Percentiles rank a stretch among this genome's conserved stretches.
Conservation (phyloP, 2,329 filamentous ascomycete species). For the Nigrospora sphaerica region DNA sequence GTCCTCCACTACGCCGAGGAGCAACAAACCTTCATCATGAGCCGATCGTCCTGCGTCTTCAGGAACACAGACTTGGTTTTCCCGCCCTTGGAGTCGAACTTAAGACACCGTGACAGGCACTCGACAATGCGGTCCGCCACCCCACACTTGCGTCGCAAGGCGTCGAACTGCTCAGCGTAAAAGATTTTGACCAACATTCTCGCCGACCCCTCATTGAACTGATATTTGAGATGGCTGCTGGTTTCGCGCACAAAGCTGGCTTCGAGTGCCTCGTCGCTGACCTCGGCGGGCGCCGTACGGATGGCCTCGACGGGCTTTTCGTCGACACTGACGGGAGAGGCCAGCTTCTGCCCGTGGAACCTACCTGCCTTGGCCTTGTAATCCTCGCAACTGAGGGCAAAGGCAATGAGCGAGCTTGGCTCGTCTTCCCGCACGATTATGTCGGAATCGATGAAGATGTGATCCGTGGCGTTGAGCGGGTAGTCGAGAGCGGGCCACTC, state of each 20-base stretch:
- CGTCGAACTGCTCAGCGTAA: constrained; percentile 96
- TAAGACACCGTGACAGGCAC: constrained; percentile 87
- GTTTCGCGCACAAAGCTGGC: constrained; percentile 76
- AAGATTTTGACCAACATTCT: constrained; percentile 98
- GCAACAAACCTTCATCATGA: constrained; percentile 66
- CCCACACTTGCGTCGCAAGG: constrained; percentile 84
- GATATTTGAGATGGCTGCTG: constrained; percentile 91
- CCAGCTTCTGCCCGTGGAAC: constrained; percentile 20
- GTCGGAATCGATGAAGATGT: constrained; percentile 94
- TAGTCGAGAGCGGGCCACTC: constrained; percentile 92
- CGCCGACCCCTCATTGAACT: constrained; percentile 88
- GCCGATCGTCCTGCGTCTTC: constrained; percentile 90
- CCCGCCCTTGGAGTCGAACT: constrained; percentile 96
- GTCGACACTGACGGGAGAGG: background rate
- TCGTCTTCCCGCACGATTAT: constrained; percentile 97
- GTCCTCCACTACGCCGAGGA: no score
- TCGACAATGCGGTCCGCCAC: constrained; percentile 92
- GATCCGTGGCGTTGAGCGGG: constrained; percentile 78
- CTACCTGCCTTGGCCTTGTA: constrained; percentile 70
- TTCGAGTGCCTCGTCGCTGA: constrained; percentile 66
- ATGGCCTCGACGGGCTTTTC: background rate
- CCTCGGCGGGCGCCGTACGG: background rate
- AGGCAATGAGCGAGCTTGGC: constrained; percentile 90
- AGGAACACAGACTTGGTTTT: constrained; percentile 97
- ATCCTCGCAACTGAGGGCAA: constrained; percentile 81